These are phyloP conservation scores for Suillus weaverae DNA, from an alignment of 768 basidiomycete genomes.

Conservation along the genomic window DNA sequence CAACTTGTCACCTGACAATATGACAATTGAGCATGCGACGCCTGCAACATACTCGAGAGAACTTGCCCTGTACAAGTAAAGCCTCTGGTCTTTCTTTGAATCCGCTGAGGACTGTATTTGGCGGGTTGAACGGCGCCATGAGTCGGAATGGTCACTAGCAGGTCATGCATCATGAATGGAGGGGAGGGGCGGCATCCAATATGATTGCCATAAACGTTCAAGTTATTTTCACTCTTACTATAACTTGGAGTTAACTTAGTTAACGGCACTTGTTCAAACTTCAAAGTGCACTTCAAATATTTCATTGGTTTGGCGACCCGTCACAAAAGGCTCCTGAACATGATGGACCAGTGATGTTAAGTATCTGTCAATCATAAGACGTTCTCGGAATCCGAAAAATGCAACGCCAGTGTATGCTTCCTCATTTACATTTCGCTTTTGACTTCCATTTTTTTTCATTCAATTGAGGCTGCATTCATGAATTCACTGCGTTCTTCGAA, in stretches of 20 bases:
- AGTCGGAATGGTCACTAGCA: not conserved
- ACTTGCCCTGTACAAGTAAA: constrained; percentile 31
- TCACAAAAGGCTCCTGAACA: not conserved
- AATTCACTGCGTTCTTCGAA: not conserved
- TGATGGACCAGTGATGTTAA: not conserved
- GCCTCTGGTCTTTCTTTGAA: constrained; percentile 38
- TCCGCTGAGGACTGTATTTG: constrained; percentile 27
- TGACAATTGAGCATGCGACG: not conserved
- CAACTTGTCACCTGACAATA: constrained; percentile 48
- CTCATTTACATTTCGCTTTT: not conserved
- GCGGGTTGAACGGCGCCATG: constrained; percentile 36
- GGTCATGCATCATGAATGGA: not conserved
- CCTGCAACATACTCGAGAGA: constrained; percentile 8
- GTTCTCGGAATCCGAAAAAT: not conserved
- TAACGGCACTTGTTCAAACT: not conserved
- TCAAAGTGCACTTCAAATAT: not conserved
- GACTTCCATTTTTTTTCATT: not conserved
- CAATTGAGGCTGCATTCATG: not conserved
- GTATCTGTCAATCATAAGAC: not conserved
- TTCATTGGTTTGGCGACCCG: not conserved
- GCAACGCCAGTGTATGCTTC: not conserved
- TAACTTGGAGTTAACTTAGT: not conserved
- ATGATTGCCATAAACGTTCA: not conserved
- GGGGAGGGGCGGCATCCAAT: not conserved
- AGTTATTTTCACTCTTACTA: too few species aligned